Conservation (phyloP, 2,329 filamentous ascomycete species). For the Penicillium hordei region DNA sequence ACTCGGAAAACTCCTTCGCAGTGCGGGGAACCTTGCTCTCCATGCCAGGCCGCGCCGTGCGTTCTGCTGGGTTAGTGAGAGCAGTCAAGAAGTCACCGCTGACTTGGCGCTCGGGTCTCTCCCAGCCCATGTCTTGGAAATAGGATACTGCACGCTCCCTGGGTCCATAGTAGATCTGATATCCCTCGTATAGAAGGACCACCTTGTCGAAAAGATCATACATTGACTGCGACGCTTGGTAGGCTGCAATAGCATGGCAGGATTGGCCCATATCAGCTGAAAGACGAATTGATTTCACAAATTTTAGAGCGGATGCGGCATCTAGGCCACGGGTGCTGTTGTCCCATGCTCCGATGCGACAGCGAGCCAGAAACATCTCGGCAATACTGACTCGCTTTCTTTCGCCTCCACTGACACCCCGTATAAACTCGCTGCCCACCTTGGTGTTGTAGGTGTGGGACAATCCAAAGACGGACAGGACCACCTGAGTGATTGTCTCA, state of each 20-base stretch:
- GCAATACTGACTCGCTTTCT: constrained; percentile 60
- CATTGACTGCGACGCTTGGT: constrained; percentile 49
- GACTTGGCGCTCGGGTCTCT: constrained; percentile 64
- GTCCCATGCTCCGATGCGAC: constrained; percentile 44
- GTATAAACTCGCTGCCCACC: constrained; percentile 52
- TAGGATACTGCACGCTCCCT: constrained; percentile 58
- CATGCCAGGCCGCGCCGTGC: constrained; percentile 55
- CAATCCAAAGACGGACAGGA: constrained; percentile 39
- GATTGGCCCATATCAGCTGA: constrained; percentile 47
- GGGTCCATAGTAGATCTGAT: constrained; percentile 71
- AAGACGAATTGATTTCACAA: constrained; percentile 49
- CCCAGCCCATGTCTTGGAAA: constrained; percentile 68
- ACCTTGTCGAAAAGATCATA: constrained; percentile 64
- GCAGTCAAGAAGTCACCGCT: constrained; percentile 68
- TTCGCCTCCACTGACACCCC: constrained; percentile 59
- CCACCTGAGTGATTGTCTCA: constrained; percentile 42
- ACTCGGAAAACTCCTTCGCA: constrained; percentile 62
- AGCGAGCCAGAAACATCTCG: constrained; percentile 47
- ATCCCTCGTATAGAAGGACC: constrained; percentile 68
- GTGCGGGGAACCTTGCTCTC: constrained; percentile 64
- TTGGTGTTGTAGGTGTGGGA: constrained; percentile 51
- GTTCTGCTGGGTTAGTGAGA: constrained; percentile 62
- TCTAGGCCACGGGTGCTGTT: constrained; percentile 50
- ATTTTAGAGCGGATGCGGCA: constrained; percentile 53
- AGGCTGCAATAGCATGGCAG: constrained; percentile 53